phyloP scores from a whole-genome alignment of 148 eudicot genomes.

The Camellia japonica region DNA sequence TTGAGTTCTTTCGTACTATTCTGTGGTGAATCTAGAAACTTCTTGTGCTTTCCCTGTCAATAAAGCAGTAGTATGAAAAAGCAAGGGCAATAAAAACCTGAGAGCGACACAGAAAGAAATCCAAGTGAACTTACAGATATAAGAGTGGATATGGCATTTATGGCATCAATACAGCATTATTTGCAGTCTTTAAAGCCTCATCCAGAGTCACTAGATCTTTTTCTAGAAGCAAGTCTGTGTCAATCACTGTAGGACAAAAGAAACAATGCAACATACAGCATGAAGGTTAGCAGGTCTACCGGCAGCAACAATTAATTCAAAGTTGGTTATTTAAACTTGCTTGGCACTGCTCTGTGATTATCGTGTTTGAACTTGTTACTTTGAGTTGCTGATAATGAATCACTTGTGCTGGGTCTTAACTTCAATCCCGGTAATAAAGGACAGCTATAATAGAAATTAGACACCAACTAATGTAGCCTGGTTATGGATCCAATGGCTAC shows the following conservation, averaged over 20 bases:
- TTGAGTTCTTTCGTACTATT: conserved; percentile 43
- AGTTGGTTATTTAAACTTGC: background rate
- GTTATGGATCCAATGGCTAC: background rate
- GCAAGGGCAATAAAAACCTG: background rate
- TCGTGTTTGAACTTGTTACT: too few species aligned
- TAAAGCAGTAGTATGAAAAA: conserved; percentile 9
- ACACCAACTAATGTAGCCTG: background rate
- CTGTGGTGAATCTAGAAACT: conserved; percentile 43
- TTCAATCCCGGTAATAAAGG: too few species aligned
- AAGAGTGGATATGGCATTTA: conserved; percentile 63
- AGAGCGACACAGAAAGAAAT: conserved; percentile 13
- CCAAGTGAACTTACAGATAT: conserved; percentile 57
- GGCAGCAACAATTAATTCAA: conserved; percentile 1
- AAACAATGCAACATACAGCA: conserved; percentile 15
- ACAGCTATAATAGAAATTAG: too few species aligned
- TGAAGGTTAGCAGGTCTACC: background rate
- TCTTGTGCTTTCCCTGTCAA: conserved; percentile 59
- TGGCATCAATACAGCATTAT: conserved; percentile 72
- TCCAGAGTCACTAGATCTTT: conserved; percentile 88
- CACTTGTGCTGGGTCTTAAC: too few species aligned
- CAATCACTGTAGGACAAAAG: conserved; percentile 51
- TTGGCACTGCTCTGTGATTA: too few species aligned
- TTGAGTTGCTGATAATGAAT: too few species aligned
- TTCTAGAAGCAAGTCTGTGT: conserved; percentile 72
- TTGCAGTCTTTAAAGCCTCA: conserved; percentile 78